Evolutionary conservation across 2,329 filamentous ascomycete genomes (phyloP).

Genomic region (Aspergillus ochraceoroseus): DNA sequence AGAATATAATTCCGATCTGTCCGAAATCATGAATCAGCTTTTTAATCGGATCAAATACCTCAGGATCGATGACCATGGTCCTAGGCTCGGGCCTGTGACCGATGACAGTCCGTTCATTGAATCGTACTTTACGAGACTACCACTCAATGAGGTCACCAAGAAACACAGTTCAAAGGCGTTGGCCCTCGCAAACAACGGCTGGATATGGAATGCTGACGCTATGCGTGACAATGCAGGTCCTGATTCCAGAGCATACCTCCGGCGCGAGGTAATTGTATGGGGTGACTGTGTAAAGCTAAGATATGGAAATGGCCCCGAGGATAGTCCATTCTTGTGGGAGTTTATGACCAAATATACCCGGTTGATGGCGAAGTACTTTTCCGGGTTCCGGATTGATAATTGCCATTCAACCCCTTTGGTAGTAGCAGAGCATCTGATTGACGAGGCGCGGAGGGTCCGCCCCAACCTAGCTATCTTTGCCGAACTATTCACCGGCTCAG

Average conservation of each 20-base stretch:
- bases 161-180: constrained; percentile 71
- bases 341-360: constrained; percentile 92
- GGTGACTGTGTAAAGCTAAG: constrained; percentile 96
- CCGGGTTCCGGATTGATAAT: constrained; percentile 94
- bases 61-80: constrained; percentile 85
- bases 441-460: constrained; percentile 82
- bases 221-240: constrained; percentile 90
- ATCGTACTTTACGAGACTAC: constrained; percentile 87
- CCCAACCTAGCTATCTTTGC: constrained; percentile 89
- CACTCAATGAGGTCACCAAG: constrained; percentile 69
- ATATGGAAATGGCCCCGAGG: constrained; percentile 72
- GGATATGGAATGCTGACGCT: constrained; percentile 97
- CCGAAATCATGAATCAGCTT: constrained; percentile 80
- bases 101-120: constrained; percentile 78
- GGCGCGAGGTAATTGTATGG: constrained; percentile 95
- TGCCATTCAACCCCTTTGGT: constrained; percentile 94
- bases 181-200: constrained; percentile 89
- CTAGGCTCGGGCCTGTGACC: constrained; percentile 75
- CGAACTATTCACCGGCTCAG: constrained; percentile 91
- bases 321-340: constrained; percentile 92
- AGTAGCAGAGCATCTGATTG: constrained; percentile 89
- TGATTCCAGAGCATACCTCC: constrained; percentile 85
- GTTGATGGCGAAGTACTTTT: constrained; percentile 89
- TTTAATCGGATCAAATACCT: constrained; percentile 95
- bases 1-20: constrained; percentile 81